Evolutionary conservation across 148 eudicot species (phyloP).

Genomic region (Nepenthes gracilis): DNA sequence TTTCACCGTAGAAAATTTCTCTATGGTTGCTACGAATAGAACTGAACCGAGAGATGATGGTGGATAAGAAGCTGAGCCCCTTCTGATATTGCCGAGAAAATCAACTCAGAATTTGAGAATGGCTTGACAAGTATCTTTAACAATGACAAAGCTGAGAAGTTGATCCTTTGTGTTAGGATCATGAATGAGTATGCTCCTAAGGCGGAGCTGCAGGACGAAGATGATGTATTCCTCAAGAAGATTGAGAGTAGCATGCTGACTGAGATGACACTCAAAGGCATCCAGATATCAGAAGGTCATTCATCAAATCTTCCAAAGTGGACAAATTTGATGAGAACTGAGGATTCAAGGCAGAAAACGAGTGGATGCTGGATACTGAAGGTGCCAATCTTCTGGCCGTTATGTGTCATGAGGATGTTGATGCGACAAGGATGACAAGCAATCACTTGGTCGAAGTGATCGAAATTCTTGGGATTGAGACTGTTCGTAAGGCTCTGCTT

Average conservation of each 20-base stretch:
- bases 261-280: slow-evolving; percentile 96
- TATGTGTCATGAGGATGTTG: slow-evolving; percentile 90
- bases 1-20: slow-evolving; percentile 86
- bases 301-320: slow-evolving; percentile 69
- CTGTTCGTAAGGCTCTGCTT: slow-evolving; percentile 83
- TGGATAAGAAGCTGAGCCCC: slow-evolving; percentile 90
- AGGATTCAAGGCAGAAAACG: slow-evolving; percentile 73
- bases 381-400: slow-evolving; percentile 96
- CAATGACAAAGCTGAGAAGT: slow-evolving; percentile 93
- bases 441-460: slow-evolving; percentile 95
- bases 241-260: slow-evolving; percentile 94
- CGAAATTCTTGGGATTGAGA: slow-evolving; percentile 96
- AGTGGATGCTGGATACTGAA: slow-evolving; percentile 99
- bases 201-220: slow-evolving; percentile 81
- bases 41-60: slow-evolving; percentile 97
- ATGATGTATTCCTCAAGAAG: slow-evolving; percentile 93
- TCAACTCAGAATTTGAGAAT: slow-evolving; percentile 83
- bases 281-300: slow-evolving; percentile 93
- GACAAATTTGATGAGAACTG: slow-evolving; percentile 72
- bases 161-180: slow-evolving; percentile 91
- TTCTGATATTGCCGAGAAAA: slow-evolving; percentile 98
- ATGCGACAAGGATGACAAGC: slow-evolving; percentile 79
- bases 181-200: slow-evolving; percentile 96
- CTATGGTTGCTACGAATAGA: slow-evolving; percentile 98
- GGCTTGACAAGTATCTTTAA: slow-evolving; percentile 87